phyloP scores from a whole-genome alignment of 352 stramenopile genomes.

The Globisporangium paddicum region DNA sequence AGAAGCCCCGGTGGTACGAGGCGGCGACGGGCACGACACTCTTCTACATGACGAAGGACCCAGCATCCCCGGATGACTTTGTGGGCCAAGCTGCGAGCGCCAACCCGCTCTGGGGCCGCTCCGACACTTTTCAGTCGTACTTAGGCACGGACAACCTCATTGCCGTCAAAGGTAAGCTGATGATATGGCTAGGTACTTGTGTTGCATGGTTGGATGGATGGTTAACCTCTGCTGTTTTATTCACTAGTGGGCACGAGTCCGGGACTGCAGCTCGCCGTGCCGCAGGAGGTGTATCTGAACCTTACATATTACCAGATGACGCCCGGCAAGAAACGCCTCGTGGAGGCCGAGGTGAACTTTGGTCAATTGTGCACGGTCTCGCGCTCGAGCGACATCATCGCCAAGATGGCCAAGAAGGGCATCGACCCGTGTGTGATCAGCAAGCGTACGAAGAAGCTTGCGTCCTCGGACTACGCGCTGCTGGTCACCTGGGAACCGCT shows the following conservation, averaged over 20 bases:
- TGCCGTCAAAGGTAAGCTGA: slow-evolving; percentile 67
- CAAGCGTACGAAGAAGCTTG: slow-evolving; percentile 55
- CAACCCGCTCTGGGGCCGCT: slow-evolving; percentile 52
- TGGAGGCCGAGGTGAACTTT: slow-evolving; percentile 66
- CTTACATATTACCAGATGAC: slow-evolving; percentile 79
- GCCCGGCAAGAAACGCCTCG: slow-evolving; percentile 54
- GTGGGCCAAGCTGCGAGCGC: slow-evolving; percentile 24
- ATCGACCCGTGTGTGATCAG: slow-evolving; percentile 61
- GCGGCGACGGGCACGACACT: slow-evolving; percentile 60
- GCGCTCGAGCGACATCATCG: slow-evolving; percentile 46
- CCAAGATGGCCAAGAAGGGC: slow-evolving; percentile 63
- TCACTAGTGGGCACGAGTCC: slow-evolving; percentile 34
- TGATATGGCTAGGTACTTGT: too few relatives aligned
- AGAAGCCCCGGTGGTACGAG: slow-evolving; percentile 90
- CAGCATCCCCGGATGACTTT: slow-evolving; percentile 54
- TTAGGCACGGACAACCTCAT: slow-evolving; percentile 69
- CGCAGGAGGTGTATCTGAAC: slow-evolving; percentile 69
- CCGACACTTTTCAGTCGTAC: slow-evolving; percentile 36
- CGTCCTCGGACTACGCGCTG: slow-evolving; percentile 77
- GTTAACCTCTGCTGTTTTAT: too few relatives aligned
- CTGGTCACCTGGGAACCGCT: slow-evolving; percentile 89
- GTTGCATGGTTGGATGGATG: too few relatives aligned
- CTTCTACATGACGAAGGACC: slow-evolving; percentile 87
- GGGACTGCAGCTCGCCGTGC: slow-evolving; percentile 46
- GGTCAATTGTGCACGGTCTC: slow-evolving; percentile 71